Conservation (phyloP, 2,329 filamentous ascomycete species). For the Fusarium virguliforme region DNA sequence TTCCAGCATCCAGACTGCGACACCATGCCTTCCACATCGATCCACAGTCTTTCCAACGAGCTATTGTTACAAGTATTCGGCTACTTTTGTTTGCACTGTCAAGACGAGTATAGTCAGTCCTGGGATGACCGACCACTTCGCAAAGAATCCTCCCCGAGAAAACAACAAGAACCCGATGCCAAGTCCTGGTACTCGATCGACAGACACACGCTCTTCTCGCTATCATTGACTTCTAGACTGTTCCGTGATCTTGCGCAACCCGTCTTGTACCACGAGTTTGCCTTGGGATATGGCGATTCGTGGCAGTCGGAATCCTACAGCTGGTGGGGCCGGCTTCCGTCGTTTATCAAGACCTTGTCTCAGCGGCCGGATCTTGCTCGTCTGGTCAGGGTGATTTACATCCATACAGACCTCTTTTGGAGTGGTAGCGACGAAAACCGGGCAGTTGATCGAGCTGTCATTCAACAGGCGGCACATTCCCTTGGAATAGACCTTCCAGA, state of each 20-base stretch:
- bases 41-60: conserved; percentile 20
- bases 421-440: not conserved
- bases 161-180: not conserved
- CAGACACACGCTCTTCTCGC: conserved; percentile 11
- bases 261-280: conserved; percentile 25
- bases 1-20: not conserved
- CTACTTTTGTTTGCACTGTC: conserved; percentile 21
- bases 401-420: not conserved
- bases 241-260: conserved; percentile 12
- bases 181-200: conserved; percentile 16
- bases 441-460: not conserved
- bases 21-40: not conserved
- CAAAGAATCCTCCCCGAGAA: not conserved
- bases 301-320: not conserved
- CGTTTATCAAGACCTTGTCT: conserved; percentile 18
- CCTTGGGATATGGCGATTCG: conserved; percentile 21
- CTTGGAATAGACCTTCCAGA: not conserved
- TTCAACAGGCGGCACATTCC: not conserved
- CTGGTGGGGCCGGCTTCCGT: conserved; percentile 10
- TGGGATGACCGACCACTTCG: not conserved
- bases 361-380: conserved; percentile 10
- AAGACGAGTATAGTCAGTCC: not conserved
- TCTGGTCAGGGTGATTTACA: not conserved
- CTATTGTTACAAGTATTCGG: not conserved
- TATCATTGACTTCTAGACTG: not conserved